Conservation (phyloP, 306 rosid species). For the Trifolium subterraneum region DNA sequence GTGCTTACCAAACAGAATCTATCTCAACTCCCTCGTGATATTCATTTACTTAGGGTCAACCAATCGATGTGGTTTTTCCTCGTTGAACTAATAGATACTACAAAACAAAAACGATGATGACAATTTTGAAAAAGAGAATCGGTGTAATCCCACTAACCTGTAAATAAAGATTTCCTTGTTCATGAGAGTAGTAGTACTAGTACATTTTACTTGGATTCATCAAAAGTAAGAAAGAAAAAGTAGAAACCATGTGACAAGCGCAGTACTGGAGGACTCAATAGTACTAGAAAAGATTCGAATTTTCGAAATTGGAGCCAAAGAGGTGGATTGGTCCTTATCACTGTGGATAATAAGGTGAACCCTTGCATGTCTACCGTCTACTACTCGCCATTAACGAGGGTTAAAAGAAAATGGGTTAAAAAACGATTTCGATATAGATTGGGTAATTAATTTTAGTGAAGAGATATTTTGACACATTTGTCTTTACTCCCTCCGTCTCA, state of each 20-base stretch:
- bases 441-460: too few species aligned
- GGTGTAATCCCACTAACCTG: neutral
- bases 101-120: neutral
- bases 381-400: too few species aligned
- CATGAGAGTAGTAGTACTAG: rapidly evolving
- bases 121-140: neutral
- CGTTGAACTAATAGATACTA: neutral
- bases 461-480: too few species aligned
- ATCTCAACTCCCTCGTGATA: too few species aligned
- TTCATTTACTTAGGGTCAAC: too few species aligned
- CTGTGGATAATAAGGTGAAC: too few species aligned
- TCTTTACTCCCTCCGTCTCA: too few species aligned
- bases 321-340: slow-evolving; percentile 22
- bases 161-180: neutral
- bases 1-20: too few species aligned
- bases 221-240: neutral
- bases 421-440: too few species aligned
- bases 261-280: neutral
- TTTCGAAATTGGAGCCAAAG: slow-evolving; percentile 22
- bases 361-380: too few species aligned
- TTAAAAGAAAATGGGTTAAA: too few species aligned
- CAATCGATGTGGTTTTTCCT: too few species aligned
- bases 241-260: slow-evolving; percentile 27
- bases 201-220: neutral
- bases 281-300: slow-evolving; percentile 11